A percentile compares a stretch with the other conserved stretches of the same genome.
Evolutionary conservation across 768 basidiomycete species (phyloP).

Genomic region (Leccinellum albellum): DNA sequence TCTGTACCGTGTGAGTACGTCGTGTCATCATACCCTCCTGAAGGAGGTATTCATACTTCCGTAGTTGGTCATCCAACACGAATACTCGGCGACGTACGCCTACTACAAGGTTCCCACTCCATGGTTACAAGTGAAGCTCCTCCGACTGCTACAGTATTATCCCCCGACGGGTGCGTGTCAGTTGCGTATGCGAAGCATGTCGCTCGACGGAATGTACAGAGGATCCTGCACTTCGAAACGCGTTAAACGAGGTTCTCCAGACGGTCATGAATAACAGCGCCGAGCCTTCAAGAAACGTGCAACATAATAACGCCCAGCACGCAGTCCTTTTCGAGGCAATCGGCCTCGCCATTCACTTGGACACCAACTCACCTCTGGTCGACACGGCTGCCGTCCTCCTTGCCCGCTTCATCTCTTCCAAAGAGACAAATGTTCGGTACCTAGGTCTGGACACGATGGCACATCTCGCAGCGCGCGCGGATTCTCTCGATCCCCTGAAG

Average conservation of each 20-base stretch:
- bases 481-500: constrained; percentile 89
- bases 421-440: constrained; percentile 98
- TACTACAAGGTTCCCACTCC: constrained; percentile 98
- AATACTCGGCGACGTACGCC: constrained; percentile 84
- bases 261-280: constrained; percentile 89
- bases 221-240: constrained; percentile 73
- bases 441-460: constrained; percentile 98
- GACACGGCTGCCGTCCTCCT: constrained; percentile 84
- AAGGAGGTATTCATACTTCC: constrained; percentile 6
- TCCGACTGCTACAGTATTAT: constrained; percentile 92
- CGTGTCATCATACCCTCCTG: neutral
- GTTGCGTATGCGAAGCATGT: neutral
- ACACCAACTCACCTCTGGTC: constrained; percentile 86
- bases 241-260: constrained; percentile 79
- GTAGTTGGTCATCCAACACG: constrained; percentile 87
- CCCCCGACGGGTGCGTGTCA: constrained; percentile 76
- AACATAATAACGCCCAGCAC: constrained; percentile 98
- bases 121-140: constrained; percentile 95
- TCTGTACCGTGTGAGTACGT: constrained; percentile 61
- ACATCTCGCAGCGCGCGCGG: constrained; percentile 91
- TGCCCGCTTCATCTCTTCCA: constrained; percentile 94
- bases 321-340: constrained; percentile 99
- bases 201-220: constrained; percentile 44
- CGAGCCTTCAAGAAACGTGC: constrained; percentile 89
- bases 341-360: constrained; percentile 91